Percentiles rank a stretch among this genome's conserved stretches.
Evolutionary conservation across 169 alveolate species (phyloP).

Genomic region (Cryptosporidium xiaoi): DNA sequence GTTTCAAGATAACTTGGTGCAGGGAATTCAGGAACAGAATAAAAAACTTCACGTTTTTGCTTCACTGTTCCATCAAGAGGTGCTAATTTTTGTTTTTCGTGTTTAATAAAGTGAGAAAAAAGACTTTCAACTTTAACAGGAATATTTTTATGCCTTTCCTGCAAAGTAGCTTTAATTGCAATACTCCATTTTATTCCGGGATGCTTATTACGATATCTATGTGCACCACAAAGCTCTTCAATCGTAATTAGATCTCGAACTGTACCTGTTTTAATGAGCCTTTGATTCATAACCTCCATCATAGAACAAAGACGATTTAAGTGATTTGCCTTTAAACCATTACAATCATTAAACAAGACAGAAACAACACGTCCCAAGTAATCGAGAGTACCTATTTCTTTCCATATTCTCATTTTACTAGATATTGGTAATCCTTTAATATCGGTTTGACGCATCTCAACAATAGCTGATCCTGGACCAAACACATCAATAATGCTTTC

Average conservation of each 20-base stretch:
- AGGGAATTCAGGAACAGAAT: conserved; percentile 39
- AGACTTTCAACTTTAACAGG: conserved; percentile 50
- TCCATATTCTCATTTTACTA: conserved; percentile 32
- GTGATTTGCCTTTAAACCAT: conserved; percentile 46
- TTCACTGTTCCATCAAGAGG: conserved; percentile 25
- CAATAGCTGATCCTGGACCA: conserved; percentile 36
- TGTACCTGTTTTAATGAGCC: conserved; percentile 28
- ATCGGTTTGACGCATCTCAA: conserved; percentile 59
- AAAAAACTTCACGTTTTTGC: conserved; percentile 25
- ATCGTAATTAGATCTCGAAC: conserved; percentile 16
- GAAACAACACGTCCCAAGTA: conserved; percentile 52
- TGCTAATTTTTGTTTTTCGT: conserved; percentile 16
- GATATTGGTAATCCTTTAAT: conserved; percentile 22
- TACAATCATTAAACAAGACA: conserved; percentile 37
- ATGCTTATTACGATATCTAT: conserved; percentile 18
- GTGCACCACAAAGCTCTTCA: conserved; percentile 73
- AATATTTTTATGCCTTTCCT: conserved; percentile 1
- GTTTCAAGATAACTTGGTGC: conserved; percentile 31
- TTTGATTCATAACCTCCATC: conserved; percentile 65
- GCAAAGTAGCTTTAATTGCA: conserved; percentile 55
- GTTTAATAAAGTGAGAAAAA: conserved; percentile 52
- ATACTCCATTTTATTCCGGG: conserved; percentile 38
- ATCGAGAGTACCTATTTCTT: conserved; percentile 50
- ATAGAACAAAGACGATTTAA: conserved; percentile 56
- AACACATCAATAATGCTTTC: conserved; percentile 25